These are phyloP conservation scores for Gossypium trilobum DNA, from an alignment of 441 rosid species.

Conservation along the genomic window DNA sequence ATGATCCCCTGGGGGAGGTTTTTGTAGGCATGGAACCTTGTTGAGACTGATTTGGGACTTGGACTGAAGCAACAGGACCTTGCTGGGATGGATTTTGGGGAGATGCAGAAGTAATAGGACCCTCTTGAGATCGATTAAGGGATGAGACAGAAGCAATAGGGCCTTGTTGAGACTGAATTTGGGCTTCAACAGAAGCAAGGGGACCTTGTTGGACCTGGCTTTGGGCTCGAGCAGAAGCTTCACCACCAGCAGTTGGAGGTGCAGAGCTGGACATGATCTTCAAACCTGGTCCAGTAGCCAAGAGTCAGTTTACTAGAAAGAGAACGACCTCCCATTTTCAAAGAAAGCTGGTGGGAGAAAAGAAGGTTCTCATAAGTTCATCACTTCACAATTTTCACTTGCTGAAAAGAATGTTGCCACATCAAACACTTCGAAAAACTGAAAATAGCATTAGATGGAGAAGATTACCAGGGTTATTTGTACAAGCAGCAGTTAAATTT, in stretches of 20 bases:
- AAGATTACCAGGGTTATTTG: slow-evolving; percentile 31
- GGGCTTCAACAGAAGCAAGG: slow-evolving; percentile 22
- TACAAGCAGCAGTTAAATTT: slow-evolving; percentile 36
- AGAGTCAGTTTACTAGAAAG: slow-evolving; percentile 15
- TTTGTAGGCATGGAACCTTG: slow-evolving; percentile 19
- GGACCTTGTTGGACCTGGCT: slow-evolving; percentile 4
- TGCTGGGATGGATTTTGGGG: slow-evolving; percentile 3
- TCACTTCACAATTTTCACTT: background rate
- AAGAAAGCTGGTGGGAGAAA: background rate
- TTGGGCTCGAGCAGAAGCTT: slow-evolving; percentile 24
- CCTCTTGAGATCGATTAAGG: background rate
- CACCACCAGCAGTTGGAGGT: slow-evolving; percentile 24
- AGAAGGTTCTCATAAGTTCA: background rate
- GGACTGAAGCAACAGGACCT: slow-evolving; percentile 12
- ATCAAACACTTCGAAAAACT: background rate
- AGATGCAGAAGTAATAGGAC: background rate
- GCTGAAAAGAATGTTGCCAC: background rate
- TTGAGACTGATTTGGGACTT: slow-evolving; percentile 6
- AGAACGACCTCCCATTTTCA: background rate
- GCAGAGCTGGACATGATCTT: slow-evolving; percentile 21
- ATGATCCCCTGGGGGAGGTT: slow-evolving; percentile 28
- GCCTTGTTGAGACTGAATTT: slow-evolving; percentile 38
- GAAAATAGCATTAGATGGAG: slow-evolving; percentile 5
- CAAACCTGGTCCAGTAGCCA: slow-evolving; percentile 26
- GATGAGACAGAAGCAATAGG: background rate